phyloP scores from a whole-genome alignment of 352 stramenopile genomes.

The Sclerospora graminicola region DNA sequence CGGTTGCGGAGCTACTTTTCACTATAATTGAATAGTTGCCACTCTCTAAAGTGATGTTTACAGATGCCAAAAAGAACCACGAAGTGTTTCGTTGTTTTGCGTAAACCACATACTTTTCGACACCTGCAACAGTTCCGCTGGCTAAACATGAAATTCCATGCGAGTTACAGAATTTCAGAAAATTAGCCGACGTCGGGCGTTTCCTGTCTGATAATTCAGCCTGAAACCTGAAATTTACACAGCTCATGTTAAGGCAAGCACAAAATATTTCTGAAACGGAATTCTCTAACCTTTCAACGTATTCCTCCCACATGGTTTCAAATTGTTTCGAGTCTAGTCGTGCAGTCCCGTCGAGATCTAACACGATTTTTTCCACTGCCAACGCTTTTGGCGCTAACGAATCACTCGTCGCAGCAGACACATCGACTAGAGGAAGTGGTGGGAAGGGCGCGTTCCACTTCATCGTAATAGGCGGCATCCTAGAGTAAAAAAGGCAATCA shows the following conservation, averaged over 20 bases:
- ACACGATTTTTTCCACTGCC: conserved; percentile 1
- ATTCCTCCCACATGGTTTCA: conserved; percentile 73
- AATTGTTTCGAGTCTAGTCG: conserved; percentile 55
- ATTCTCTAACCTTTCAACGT: conserved; percentile 40
- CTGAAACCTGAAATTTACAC: too few species aligned
- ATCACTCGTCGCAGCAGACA: conserved; percentile 3
- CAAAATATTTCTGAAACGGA: neutral
- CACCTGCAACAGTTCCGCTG: conserved; percentile 47
- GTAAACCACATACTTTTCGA: conserved; percentile 76
- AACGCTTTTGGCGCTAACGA: conserved; percentile 9
- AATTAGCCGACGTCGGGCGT: conserved; percentile 9
- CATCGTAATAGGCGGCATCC: conserved; percentile 59
- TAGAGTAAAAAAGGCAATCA: conserved; percentile 3
- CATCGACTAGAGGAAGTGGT: conserved; percentile 1
- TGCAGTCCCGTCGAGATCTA: conserved; percentile 33
- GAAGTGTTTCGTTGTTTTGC: conserved; percentile 33
- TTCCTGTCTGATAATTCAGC: conserved; percentile 10
- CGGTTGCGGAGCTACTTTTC: conserved; percentile 36
- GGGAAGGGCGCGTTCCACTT: conserved; percentile 15
- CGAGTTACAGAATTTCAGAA: conserved; percentile 36
- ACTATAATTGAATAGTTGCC: conserved; percentile 28
- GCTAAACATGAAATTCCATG: conserved; percentile 57
- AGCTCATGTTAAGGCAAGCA: neutral
- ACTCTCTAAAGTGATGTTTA: conserved; percentile 36
- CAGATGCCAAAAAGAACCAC: conserved; percentile 46